A percentile compares a stretch with the other conserved stretches of the same genome.
These are phyloP conservation scores for Brassica incana DNA, from an alignment of 345 rosid species.

Conservation along the genomic window DNA sequence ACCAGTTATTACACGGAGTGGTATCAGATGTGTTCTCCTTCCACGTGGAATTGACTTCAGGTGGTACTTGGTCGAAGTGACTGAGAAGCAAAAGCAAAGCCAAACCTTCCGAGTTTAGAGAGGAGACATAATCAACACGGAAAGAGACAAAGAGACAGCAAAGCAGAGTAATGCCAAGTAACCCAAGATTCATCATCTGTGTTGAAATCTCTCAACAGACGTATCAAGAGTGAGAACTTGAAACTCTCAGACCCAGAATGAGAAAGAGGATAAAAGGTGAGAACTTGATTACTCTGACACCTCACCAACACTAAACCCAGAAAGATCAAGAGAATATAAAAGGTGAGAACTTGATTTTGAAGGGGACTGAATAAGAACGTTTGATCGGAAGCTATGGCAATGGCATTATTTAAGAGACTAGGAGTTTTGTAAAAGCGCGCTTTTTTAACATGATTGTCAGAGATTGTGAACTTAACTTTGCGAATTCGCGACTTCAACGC, in stretches of 20 bases:
- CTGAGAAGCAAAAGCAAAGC: slow-evolving; percentile 53
- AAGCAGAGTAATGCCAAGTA: background rate
- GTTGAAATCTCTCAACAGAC: background rate
- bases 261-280: background rate
- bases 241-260: slow-evolving; percentile 12
- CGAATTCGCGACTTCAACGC: slow-evolving; percentile 9
- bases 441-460: slow-evolving; percentile 16
- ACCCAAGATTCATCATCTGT: slow-evolving; percentile 23
- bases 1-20: slow-evolving; percentile 60
- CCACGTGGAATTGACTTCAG: slow-evolving; percentile 48
- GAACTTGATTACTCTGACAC: background rate
- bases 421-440: slow-evolving; percentile 6
- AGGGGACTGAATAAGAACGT: background rate
- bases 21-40: slow-evolving; percentile 44
- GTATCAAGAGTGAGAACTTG: background rate
- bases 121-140: slow-evolving; percentile 23
- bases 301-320: slow-evolving; percentile 11
- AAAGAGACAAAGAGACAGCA: slow-evolving; percentile 15
- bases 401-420: slow-evolving; percentile 1
- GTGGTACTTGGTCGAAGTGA: slow-evolving; percentile 48
- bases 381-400: background rate
- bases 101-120: slow-evolving; percentile 51
- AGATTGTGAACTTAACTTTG: slow-evolving; percentile 7
- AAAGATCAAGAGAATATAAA: background rate
- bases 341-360: background rate